These are phyloP conservation scores for Neoarthrinium moseri DNA, from an alignment of 2,329 filamentous ascomycete species.

Conservation along the genomic window DNA sequence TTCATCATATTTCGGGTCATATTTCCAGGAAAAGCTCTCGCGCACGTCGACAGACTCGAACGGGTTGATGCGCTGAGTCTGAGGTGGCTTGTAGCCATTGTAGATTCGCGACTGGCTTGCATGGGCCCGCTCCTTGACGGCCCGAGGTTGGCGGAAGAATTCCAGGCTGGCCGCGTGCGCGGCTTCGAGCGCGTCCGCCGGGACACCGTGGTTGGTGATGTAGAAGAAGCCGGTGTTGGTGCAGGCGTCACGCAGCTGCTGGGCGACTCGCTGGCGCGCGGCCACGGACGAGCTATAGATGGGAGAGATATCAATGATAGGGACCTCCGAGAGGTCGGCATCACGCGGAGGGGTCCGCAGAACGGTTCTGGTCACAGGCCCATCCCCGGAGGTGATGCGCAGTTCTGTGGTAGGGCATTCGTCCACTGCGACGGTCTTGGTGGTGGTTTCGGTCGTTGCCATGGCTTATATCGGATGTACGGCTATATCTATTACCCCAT, in stretches of 20 bases:
- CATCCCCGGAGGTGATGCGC: conserved; percentile 23
- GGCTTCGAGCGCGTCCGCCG: conserved; percentile 26
- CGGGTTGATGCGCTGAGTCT: conserved; percentile 21
- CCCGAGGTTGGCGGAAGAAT: conserved; percentile 23
- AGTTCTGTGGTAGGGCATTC: conserved; percentile 15
- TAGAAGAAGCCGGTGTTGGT: conserved; percentile 45
- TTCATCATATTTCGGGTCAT: conserved; percentile 27
- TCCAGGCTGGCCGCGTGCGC: conserved; percentile 20
- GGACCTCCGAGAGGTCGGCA: conserved; percentile 29
- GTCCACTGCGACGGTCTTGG: not conserved
- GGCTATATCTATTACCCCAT: too few species aligned
- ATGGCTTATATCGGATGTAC: not conserved
- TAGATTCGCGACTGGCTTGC: conserved; percentile 36
- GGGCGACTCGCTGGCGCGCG: conserved; percentile 36
- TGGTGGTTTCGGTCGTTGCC: not conserved
- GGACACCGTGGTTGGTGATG: conserved; percentile 28
- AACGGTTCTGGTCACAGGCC: conserved; percentile 18
- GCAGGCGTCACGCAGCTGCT: conserved; percentile 37
- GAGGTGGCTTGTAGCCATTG: conserved; percentile 36
- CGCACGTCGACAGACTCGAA: conserved; percentile 27
- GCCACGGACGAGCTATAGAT: conserved; percentile 33
- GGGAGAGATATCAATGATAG: conserved; percentile 40
- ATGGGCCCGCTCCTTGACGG: conserved; percentile 23
- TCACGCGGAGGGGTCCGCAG: conserved; percentile 21
- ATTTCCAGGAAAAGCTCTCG: conserved; percentile 34